Evolutionary conservation across 2,329 filamentous ascomycete genomes (phyloP), one percentile per base, ranked within the genome.

Genomic region (Cordyceps cateniannulata): DNA sequence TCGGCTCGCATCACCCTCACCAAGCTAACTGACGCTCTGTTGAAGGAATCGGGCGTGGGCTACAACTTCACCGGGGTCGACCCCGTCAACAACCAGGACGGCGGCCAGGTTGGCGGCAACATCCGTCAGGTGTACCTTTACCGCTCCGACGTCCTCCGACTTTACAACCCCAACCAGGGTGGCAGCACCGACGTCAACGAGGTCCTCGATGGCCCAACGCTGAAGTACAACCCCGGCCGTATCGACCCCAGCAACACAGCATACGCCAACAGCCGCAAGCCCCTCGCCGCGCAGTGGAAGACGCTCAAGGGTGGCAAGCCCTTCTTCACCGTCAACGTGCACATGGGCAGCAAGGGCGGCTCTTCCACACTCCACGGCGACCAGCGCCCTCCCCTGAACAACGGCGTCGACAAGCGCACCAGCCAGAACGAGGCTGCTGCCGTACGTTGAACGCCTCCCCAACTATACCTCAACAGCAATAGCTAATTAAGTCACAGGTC

Each of bases 241-340:
- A 86, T 90, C 66, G 86, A 87, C 56, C 86, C 87, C 0, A 64
- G 69, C 24, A 86, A 86, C 69, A 65, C 68, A 5, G 86, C 84
- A 1, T 91, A 85, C 82, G 73, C 73, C 3, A 74, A 74, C 52
- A 86, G 81, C 68, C 82, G 88, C 61, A 90, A 90, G 75, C 87
- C 88, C 2, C 75, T 90, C 0, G 85, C 79, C 0, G 88, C 87
- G 4, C 78, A 81, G 62, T 91, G 87, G 85, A 80, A 82, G 67
- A 79, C 84, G 38, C 78, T 81, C 61, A 79, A 78, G 3, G 73
- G 71, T 29, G 75, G 78, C 62, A 81, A 78, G 63, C 68, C 72
- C 0, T 86, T 90, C 73, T 90, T 88, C 72, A 89, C 88, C 2
- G 77, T 91, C 63, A 90, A 90, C 68, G 85, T 90, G 44, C 87